These are phyloP conservation scores for Asterella californica DNA, from an alignment of 225 moss, liverwort and hornwort genomes.

Conservation along the genomic window DNA sequence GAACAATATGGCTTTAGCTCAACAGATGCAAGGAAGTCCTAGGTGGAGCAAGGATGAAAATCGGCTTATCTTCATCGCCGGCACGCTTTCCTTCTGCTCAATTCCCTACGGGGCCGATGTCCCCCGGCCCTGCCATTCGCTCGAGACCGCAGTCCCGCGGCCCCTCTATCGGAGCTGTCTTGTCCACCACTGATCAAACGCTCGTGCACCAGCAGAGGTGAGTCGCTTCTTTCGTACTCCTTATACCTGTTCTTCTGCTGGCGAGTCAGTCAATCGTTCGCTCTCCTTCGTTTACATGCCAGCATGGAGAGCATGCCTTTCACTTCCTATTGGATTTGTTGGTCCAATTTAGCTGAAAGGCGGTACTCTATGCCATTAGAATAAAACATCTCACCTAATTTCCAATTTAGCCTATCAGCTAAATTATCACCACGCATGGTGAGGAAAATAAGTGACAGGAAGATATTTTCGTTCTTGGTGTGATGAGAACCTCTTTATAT, in stretches of 20 bases:
- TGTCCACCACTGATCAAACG: slow-evolving; percentile 23
- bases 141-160: slow-evolving; percentile 27
- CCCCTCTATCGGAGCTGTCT: slow-evolving; percentile 25
- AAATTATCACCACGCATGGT: no score
- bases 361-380: no score
- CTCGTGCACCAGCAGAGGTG: slow-evolving; percentile 37
- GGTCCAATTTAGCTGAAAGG: no score
- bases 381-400: no score
- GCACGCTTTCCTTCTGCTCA: slow-evolving; percentile 33
- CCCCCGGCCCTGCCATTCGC: slow-evolving; percentile 25
- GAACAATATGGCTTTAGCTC: slow-evolving; percentile 28
- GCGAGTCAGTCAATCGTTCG: not conserved
- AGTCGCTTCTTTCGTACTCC: not conserved
- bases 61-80: slow-evolving; percentile 14
- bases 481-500: no score
- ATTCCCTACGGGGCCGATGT: slow-evolving; percentile 23
- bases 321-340: no score
- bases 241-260: not conserved
- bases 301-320: no score
- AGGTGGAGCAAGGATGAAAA: slow-evolving; percentile 16
- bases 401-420: no score
- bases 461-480: no score
- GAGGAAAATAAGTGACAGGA: no score
- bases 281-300: no score
- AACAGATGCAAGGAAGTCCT: slow-evolving; percentile 9